These are phyloP conservation scores for Sclerospora graminicola DNA, from an alignment of 352 stramenopile genomes.

Conservation along the genomic window DNA sequence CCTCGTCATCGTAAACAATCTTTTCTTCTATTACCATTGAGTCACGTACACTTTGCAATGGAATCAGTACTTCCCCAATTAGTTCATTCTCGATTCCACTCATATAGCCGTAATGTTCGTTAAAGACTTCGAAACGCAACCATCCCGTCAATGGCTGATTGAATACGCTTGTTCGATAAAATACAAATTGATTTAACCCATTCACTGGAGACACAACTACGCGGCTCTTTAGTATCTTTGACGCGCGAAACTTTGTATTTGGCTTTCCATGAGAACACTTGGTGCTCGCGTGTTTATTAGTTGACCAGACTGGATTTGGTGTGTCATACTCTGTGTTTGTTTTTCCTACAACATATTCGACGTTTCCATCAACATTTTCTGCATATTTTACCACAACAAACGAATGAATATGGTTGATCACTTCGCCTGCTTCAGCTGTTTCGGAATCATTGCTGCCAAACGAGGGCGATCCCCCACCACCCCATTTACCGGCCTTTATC, in stretches of 20 bases:
- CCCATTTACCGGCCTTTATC: conserved; percentile 61
- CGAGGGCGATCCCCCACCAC: conserved; percentile 11
- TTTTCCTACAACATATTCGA: conserved; percentile 57
- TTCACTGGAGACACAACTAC: conserved; percentile 58
- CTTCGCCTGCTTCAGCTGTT: conserved; percentile 7
- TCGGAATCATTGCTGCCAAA: conserved; percentile 20
- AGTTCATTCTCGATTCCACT: conserved; percentile 61
- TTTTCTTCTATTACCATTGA: conserved; percentile 55
- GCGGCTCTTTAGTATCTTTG: conserved; percentile 38
- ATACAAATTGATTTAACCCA: conserved; percentile 66
- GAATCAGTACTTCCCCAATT: conserved; percentile 62
- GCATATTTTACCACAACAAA: conserved; percentile 72
- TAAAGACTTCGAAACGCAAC: conserved; percentile 65
- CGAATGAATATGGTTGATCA: conserved; percentile 28
- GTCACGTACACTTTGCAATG: conserved; percentile 55
- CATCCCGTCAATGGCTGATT: conserved; percentile 39
- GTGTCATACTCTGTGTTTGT: conserved; percentile 84
- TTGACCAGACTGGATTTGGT: conserved; percentile 54
- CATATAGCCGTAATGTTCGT: conserved; percentile 74
- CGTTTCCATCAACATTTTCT: conserved; percentile 32
- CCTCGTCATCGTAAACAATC: conserved; percentile 28
- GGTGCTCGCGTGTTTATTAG: conserved; percentile 38
- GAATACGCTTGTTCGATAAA: conserved; percentile 39
- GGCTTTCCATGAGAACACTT: conserved; percentile 66
- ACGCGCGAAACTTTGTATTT: conserved; percentile 49